Evolutionary conservation across 2,329 filamentous ascomycete genomes (phyloP).

Genomic region (Microsporum ferrugineum): DNA sequence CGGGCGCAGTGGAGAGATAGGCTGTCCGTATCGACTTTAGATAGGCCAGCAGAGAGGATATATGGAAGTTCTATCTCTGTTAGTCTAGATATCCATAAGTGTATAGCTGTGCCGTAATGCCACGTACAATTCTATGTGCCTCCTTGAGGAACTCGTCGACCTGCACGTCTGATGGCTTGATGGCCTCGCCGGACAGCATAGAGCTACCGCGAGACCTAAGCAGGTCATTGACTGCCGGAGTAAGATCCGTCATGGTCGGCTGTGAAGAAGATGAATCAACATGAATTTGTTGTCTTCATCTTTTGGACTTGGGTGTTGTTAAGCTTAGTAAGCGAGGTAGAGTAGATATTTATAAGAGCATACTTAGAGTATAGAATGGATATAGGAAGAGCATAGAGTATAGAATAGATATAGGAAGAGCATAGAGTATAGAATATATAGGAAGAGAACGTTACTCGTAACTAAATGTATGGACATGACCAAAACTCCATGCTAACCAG

Average conservation of each 20-base stretch:
- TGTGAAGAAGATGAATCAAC: too few relatives aligned
- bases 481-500: constrained; percentile 2
- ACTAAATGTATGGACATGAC: not conserved
- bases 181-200: constrained; percentile 24
- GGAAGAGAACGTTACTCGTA: not conserved
- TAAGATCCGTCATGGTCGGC: constrained; percentile 33
- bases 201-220: constrained; percentile 27
- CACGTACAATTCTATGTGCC: constrained; percentile 75
- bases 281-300: not conserved
- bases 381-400: not conserved
- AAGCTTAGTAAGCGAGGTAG: not conserved
- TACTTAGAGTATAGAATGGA: not conserved
- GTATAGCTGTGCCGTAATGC: constrained; percentile 7
- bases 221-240: constrained; percentile 26
- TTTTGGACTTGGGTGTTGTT: too few relatives aligned
- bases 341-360: not conserved
- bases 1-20: constrained; percentile 73
- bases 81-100: not conserved
- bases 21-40: constrained; percentile 74
- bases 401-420: not conserved
- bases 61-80: constrained; percentile 65
- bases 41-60: constrained; percentile 65
- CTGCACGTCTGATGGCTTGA: constrained; percentile 18
- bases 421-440: not conserved
- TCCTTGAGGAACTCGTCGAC: constrained; percentile 87